A percentile compares a stretch with the other conserved stretches of the same genome.
Evolutionary conservation across 2,329 filamentous ascomycete species (phyloP).

Genomic region (Massarina eburnea): DNA sequence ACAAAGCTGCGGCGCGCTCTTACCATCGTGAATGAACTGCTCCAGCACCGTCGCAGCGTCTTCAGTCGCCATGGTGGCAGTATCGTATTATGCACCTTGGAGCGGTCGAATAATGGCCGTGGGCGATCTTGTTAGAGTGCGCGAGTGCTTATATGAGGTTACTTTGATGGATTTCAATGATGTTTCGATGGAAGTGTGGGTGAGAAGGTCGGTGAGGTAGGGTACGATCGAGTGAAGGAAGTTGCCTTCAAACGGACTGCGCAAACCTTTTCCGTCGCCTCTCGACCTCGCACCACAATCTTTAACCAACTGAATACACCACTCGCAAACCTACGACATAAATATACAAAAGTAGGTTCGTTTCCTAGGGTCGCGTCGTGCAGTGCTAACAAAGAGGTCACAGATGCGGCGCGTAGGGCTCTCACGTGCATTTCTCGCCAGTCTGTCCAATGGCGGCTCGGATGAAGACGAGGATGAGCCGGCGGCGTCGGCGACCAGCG

Average conservation of each 20-base stretch:
- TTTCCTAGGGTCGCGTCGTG: background rate
- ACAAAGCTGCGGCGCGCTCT: slow-evolving; percentile 6
- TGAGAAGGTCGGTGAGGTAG: slow-evolving; percentile 11
- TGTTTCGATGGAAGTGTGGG: slow-evolving; percentile 16
- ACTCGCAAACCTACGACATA: background rate
- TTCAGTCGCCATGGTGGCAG: slow-evolving; percentile 49
- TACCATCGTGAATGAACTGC: slow-evolving; percentile 72
- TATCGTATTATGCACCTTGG: background rate
- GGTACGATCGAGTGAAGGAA: slow-evolving; percentile 11
- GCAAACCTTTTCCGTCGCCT: background rate
- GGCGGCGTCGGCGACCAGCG: slow-evolving; percentile 7
- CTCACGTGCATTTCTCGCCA: slow-evolving; percentile 30
- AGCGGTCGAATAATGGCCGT: background rate
- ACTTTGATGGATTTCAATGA: slow-evolving; percentile 21
- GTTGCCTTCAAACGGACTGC: background rate
- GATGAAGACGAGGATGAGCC: slow-evolving; percentile 15
- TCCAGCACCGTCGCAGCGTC: slow-evolving; percentile 73
- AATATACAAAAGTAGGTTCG: too few species aligned
- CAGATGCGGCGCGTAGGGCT: slow-evolving; percentile 11
- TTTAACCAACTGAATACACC: background rate
- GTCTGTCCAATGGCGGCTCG: slow-evolving; percentile 15
- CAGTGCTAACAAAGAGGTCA: slow-evolving; percentile 17
- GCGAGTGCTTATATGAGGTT: background rate
- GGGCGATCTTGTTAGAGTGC: background rate
- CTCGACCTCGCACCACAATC: background rate